A percentile compares a stretch with the other conserved stretches of the same genome.
Evolutionary conservation across 179 eudicot genomes (phyloP).

Genomic region (Drosera spatulata): DNA sequence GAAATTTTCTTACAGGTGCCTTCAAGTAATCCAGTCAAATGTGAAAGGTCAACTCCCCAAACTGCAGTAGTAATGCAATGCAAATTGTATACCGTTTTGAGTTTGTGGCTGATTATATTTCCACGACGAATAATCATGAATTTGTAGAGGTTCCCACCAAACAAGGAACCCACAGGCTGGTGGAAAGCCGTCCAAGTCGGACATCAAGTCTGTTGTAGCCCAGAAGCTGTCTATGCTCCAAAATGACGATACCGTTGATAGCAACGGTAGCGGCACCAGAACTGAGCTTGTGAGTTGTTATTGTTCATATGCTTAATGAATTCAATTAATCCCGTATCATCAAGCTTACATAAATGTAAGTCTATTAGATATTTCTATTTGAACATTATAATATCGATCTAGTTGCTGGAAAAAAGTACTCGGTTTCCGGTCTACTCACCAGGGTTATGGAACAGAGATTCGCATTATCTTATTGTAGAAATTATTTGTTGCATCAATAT

Average conservation of each 20-base stretch:
- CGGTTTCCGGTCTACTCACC: too few species aligned
- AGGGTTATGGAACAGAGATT: too few species aligned
- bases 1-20: background rate
- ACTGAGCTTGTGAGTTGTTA: background rate
- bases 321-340: too few species aligned
- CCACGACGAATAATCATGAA: background rate
- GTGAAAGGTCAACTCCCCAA: background rate
- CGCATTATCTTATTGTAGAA: background rate
- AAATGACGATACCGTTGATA: background rate
- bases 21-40: background rate
- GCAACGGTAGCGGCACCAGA: background rate
- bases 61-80: background rate
- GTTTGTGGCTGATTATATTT: background rate
- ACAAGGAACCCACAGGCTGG: too few species aligned
- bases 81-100: background rate
- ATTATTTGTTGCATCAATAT: background rate
- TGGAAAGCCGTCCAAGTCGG: background rate
- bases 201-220: constrained; percentile 3
- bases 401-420: too few species aligned
- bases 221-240: constrained; percentile 5
- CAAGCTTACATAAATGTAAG: background rate
- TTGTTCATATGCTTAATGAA: too few species aligned
- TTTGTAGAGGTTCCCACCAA: too few species aligned
- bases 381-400: too few species aligned
- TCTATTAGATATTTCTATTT: too few species aligned